Evolutionary conservation across 805 yeast species (phyloP).

Genomic region (Priceomyces medius): DNA sequence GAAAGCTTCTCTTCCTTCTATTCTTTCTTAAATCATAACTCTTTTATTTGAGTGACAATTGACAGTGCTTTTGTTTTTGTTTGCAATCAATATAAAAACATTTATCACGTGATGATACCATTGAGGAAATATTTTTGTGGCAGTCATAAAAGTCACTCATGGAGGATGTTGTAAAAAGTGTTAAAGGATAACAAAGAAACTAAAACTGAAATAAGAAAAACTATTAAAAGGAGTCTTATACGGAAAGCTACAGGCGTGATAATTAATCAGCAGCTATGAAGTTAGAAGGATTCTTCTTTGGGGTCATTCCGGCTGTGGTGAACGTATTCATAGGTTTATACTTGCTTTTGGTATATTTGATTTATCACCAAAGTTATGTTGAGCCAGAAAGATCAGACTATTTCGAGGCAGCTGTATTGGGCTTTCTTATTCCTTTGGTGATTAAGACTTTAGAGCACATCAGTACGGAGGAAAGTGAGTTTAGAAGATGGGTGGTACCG

Average conservation of each 20-base stretch:
- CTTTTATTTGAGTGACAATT: too few relatives aligned
- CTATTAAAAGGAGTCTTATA: too few relatives aligned
- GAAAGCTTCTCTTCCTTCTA: too few relatives aligned
- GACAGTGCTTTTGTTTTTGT: too few relatives aligned
- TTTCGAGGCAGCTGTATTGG: not conserved
- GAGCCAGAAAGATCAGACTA: conserved; percentile 4
- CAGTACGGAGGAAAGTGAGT: not conserved
- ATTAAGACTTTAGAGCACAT: not conserved
- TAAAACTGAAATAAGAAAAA: not conserved
- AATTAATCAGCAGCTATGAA: not conserved
- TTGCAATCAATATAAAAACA: too few relatives aligned
- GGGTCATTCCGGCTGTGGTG: not conserved
- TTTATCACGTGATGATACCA: too few relatives aligned
- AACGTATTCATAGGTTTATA: not conserved
- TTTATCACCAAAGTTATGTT: not conserved
- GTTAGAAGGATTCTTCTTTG: not conserved
- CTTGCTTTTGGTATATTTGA: not conserved
- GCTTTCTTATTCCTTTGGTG: not conserved
- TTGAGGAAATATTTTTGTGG: not conserved
- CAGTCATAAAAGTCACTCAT: not conserved
- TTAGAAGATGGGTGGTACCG: not conserved
- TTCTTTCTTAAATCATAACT: too few relatives aligned
- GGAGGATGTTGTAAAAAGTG: not conserved
- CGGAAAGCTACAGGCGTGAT: not conserved
- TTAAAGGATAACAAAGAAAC: not conserved